Evolutionary conservation across 2,329 filamentous ascomycete genomes (phyloP), one percentile per base, ranked within the genome.

Genomic region (Emmonsia crescens): DNA sequence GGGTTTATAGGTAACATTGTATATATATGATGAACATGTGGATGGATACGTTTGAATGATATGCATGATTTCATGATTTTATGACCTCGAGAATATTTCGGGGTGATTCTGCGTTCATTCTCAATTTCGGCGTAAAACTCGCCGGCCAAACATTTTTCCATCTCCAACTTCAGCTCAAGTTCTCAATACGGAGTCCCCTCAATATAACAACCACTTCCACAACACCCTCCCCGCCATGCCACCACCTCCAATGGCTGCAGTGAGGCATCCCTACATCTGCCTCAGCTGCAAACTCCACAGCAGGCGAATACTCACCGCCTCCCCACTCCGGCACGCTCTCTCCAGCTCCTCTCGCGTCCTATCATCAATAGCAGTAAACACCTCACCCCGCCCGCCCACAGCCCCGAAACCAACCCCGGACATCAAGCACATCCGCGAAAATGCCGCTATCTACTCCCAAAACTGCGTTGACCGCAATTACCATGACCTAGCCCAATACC

Each of bases 381-480:
- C 66, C n/a, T 31, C 61, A 19, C 66, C 64, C n/a, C 65, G 65
- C 58, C 88, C 89, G 4, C 80, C 88, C 1, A 86, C 83, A 59
- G 91, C 89, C 16, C 91, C 91, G 12, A 93, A 90, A 72, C 85
- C 89, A 31, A 83, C 83, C 55, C 82, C 95, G 66, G 89, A 96
- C 77, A 82, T 96, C 72, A 93, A 90, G 74, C 88, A 94, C 77
- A 96, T 99, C 73, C 91, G 92, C 62, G 83, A 91, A 70, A 89
- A 95, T 75, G 85, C 89, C 19, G 84, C 87, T 16, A 81, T 95
- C 19, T 89, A 96, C 79, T 83, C 88, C 68, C 80, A 87, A 66
- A 97, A 95, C 71, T 96, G 90, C 75, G 73, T 88, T 63, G 87
- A 91, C 67, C 86, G 94, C 67, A 96, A 96, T 74, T 96, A 96